Base-by-base conservation (phyloP, 225 moss, liverwort and hornwort genomes). In the Lunularia cruciata region DNA sequence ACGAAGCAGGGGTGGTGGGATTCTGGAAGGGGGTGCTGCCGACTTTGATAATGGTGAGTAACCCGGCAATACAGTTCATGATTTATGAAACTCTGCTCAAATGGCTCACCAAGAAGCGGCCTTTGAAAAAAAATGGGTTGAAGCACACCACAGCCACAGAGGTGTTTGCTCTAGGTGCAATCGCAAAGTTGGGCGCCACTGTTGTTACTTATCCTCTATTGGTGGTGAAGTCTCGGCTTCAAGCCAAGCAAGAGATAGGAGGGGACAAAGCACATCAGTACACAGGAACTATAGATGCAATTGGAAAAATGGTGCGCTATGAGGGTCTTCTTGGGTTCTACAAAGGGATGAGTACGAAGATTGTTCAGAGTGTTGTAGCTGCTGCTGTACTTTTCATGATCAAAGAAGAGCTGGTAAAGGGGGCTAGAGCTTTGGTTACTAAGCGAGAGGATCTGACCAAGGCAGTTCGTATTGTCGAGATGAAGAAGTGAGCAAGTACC, bases 271-370 rank as follows among this genome's bases (percentile, higher is more conserved):
- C 77, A 19, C 57, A 62, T 33, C 74, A 80, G 4, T 84, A 81
- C 58, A 57, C 71, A 32, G 83, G 83, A 71, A 96, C 92, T 48
- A 33, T 88, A 67, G 95, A 96, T 74, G 95, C 90, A 28, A 81
- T 96, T 48, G 75, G 67, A 42, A 96, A 96, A 71, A 96, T 96
- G 90, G 68, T 85, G n/a, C 79, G 84, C 30, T 84, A 77, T 60
- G 95, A 96, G 75, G 95, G 95, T 4, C 60, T 90, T 36, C 31
- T 78, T 61, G 92, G 95, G 48, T 96, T 96, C 71, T 96, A 96
- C 74, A 96, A 88, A 70, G 95, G 95, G 14, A 96, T 96, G 90
- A 90, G 87, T 75, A 96, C 95, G 60, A 96, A 96, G 67, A 96
- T 92, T 62, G 90, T 96, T 63, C 95, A 92, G 68, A 96, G 95